Conservation (phyloP, 352 stramenopile genomes). For the Globisporangium solare region DNA sequence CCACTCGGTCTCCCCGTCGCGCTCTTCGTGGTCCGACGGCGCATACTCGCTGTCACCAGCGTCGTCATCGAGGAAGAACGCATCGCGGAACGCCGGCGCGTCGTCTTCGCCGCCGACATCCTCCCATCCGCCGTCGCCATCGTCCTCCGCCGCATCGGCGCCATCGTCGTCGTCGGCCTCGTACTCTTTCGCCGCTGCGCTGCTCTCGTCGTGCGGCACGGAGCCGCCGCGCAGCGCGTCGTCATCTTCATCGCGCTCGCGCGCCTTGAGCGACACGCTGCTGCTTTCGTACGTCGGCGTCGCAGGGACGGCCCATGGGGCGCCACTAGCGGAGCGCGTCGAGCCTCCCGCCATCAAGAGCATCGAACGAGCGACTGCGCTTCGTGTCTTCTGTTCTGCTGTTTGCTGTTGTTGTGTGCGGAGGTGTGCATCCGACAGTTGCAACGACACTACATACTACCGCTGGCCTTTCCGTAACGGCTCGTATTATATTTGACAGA, state of each 20-base stretch:
- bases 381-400: too few species aligned
- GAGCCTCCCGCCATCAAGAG: too few species aligned
- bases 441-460: too few species aligned
- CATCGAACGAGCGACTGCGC: too few species aligned
- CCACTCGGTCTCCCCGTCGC: background rate
- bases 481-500: too few species aligned
- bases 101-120: constrained; percentile 6
- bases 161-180: constrained; percentile 1
- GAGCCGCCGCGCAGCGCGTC: background rate
- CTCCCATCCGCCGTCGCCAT: constrained; percentile 9
- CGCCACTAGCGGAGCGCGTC: background rate
- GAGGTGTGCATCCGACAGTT: too few species aligned
- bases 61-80: constrained; percentile 5
- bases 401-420: too few species aligned
- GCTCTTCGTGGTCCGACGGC: background rate
- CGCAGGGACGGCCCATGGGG: constrained; percentile 1
- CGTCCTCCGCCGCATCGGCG: background rate
- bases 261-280: background rate
- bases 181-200: constrained; percentile 1
- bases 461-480: too few species aligned
- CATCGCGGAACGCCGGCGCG: constrained; percentile 10
- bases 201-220: background rate
- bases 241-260: background rate
- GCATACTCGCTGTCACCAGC: constrained; percentile 19
- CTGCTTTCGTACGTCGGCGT: background rate